These are phyloP conservation scores for Cystobasidium onofrii DNA, from an alignment of 768 basidiomycete genomes.

Conservation along the genomic window DNA sequence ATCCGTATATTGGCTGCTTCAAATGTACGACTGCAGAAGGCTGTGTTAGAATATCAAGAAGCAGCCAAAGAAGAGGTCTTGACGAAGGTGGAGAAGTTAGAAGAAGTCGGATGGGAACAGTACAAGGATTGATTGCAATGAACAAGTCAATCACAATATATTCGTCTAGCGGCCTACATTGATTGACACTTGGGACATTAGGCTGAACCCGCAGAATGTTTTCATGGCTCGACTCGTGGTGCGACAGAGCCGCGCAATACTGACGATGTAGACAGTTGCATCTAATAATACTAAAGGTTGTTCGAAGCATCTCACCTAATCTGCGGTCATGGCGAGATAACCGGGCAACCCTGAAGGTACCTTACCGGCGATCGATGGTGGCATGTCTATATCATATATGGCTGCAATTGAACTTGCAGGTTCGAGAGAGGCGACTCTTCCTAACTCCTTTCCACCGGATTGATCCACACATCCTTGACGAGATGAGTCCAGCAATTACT, in stretches of 20 bases:
- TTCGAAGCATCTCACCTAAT: not conserved
- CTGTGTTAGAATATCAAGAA: constrained; percentile 67
- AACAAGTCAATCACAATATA: no score
- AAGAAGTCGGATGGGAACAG: constrained; percentile 74
- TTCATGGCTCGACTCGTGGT: no score
- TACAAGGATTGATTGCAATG: constrained; percentile 48
- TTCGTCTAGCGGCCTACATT: no score
- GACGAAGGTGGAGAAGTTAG: constrained; percentile 66
- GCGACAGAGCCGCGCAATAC: no score
- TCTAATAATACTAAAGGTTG: no score
- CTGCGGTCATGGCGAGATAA: not conserved
- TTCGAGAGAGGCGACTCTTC: not conserved
- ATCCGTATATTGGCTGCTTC: constrained; percentile 73
- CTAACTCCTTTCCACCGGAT: not conserved
- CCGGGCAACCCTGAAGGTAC: not conserved
- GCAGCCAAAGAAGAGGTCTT: constrained; percentile 66
- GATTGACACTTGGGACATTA: no score
- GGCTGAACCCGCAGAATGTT: no score
- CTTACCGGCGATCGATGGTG: not conserved
- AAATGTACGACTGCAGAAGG: constrained; percentile 57
- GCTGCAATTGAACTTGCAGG: not conserved
- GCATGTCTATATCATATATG: not conserved
- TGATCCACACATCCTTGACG: not conserved
- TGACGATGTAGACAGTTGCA: no score
- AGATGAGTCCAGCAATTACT: not conserved